Percentiles rank a stretch among this genome's conserved stretches.
Conservation (phyloP, 78 protist species). For the Anaeramoeba flamelloides region DNA sequence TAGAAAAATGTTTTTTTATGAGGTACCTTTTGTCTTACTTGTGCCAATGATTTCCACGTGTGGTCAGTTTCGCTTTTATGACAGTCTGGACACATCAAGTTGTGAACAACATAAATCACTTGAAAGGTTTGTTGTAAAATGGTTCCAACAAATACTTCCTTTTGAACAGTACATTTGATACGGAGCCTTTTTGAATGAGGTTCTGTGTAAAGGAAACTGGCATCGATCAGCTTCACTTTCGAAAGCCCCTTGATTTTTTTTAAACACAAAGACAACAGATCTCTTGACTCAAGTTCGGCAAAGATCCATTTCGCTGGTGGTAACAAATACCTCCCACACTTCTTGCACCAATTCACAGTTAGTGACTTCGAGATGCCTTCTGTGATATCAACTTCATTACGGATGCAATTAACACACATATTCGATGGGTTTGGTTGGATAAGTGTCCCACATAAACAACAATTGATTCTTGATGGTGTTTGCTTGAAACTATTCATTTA, state of each 20-base stretch:
- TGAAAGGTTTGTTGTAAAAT: conserved; percentile 55
- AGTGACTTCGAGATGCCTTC: conserved; percentile 75
- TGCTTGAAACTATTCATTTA: too few relatives aligned
- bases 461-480: conserved; percentile 15
- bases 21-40: conserved; percentile 79
- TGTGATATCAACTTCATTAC: conserved; percentile 78
- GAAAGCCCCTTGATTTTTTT: conserved; percentile 22
- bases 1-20: conserved; percentile 85
- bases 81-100: conserved; percentile 73
- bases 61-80: conserved; percentile 62
- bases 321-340: conserved; percentile 64
- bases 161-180: conserved; percentile 75
- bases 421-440: conserved; percentile 78
- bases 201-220: conserved; percentile 97
- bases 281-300: conserved; percentile 69
- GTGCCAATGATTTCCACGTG: conserved; percentile 78
- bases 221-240: conserved; percentile 78
- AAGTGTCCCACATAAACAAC: conserved; percentile 58
- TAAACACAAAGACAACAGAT: conserved; percentile 67
- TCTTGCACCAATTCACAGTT: conserved; percentile 58
- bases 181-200: conserved; percentile 88
- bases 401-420: conserved; percentile 88
- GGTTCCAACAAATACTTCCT: conserved; percentile 55
- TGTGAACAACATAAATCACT: conserved; percentile 66
- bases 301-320: conserved; percentile 65